Evolutionary conservation across 192 early-diverging fungal species (phyloP).

Genomic region (Linnemannia elongata): DNA sequence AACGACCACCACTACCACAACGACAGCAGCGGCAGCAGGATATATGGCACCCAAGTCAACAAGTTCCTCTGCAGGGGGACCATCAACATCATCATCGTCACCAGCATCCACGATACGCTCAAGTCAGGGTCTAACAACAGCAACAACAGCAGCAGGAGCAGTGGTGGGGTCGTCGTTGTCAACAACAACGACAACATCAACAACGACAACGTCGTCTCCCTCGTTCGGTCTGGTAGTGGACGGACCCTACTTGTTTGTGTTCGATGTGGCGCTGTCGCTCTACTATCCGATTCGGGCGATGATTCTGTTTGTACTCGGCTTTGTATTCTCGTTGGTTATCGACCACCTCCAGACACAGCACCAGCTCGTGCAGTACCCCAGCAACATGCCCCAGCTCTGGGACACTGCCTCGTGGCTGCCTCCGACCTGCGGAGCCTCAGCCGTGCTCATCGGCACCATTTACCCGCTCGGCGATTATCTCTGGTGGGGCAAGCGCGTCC

Average conservation of each 20-base stretch:
- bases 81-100: background rate
- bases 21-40: background rate
- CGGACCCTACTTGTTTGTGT: slow-evolving; percentile 47
- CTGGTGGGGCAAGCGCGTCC: slow-evolving; percentile 58
- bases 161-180: background rate
- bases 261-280: slow-evolving; percentile 47
- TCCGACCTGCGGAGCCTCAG: slow-evolving; percentile 70
- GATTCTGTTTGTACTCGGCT: slow-evolving; percentile 73
- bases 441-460: slow-evolving; percentile 69
- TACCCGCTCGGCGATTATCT: slow-evolving; percentile 70
- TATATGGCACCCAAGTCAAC: background rate
- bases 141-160: slow-evolving; percentile 15
- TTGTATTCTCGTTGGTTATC: slow-evolving; percentile 73
- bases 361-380: slow-evolving; percentile 66
- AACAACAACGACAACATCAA: slow-evolving; percentile 14
- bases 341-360: slow-evolving; percentile 74
- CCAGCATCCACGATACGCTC: slow-evolving; percentile 8
- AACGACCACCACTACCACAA: slow-evolving; percentile 2
- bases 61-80: background rate
- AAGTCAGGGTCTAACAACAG: slow-evolving; percentile 5
- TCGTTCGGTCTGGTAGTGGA: slow-evolving; percentile 13
- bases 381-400: slow-evolving; percentile 55
- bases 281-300: slow-evolving; percentile 66
- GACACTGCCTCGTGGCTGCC: slow-evolving; percentile 74
- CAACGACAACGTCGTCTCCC: background rate